Evolutionary conservation across 768 basidiomycete species (phyloP), one percentile per base, ranked within the genome.

Genomic region (Pleurotus salmoneostramineus): DNA sequence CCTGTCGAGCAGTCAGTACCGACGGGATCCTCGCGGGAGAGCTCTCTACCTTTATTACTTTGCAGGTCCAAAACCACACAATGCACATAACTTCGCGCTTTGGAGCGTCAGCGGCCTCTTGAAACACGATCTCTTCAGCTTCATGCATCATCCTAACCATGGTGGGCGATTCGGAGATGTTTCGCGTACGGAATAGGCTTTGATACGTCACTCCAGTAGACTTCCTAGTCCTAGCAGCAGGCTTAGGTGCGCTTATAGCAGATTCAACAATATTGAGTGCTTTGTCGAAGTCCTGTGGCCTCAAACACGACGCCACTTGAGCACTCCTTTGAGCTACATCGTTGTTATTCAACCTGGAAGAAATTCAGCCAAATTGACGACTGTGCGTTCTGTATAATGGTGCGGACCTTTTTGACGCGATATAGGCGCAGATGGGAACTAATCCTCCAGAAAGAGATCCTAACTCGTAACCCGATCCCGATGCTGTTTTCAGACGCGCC

Each of bases 401-500:
- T 56, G 51, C 69, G 44, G 58, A 83, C 83, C 70, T 67, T 67
- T 76, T 69, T 5, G 80, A 82, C 21, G 82, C 81, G 48, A 84
- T 65, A 54, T 74, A 72, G 31, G 80, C 77, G 60, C 81, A 83
- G 33, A 81, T 76, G 4, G 83, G 80, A 14, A 79, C 72, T 33
- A 83, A 57, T 17, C 77, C 82, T 3, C 68, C 68, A 2, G 64
- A 66, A 11, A 69, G 69, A 17, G 74, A 60, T 3, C 75, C 72
- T 3, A 83, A 59, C 15, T 77, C 71, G 55, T 72, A 73, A 5
- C 83, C 83, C 6, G 81, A 79, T n/a, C 82, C 82, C 12, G 72
- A 75, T 1, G 66, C 72, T 11, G 81, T 83, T 61, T 71, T 78
- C 3, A 72, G 62, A 46, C 71, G 68, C 1, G 76, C 78, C 2